Percentiles rank a stretch among this genome's conserved stretches.
Evolutionary conservation across 441 rosid genomes (phyloP).

Genomic region (Jatropha multifida): DNA sequence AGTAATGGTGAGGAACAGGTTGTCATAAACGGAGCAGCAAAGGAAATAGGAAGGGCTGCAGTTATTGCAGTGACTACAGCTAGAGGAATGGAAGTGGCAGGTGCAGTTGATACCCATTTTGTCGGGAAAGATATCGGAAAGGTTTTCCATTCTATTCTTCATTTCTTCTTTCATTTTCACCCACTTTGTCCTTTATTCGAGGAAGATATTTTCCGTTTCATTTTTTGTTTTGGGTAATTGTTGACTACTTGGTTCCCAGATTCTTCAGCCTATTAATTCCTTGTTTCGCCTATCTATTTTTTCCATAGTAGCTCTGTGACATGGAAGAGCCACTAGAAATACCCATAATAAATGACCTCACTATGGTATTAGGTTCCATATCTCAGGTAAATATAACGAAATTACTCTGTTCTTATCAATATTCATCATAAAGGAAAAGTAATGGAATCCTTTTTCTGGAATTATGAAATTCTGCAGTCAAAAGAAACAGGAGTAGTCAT

Average conservation of each 20-base stretch:
- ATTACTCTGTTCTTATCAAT: background rate
- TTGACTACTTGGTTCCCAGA: background rate
- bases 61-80: conserved; percentile 76
- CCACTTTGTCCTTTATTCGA: background rate
- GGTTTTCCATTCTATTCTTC: conserved; percentile 32
- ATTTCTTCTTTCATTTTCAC: background rate
- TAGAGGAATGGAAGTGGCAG: conserved; percentile 91
- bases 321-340: conserved; percentile 84
- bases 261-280: background rate
- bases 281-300: background rate
- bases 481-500: conserved; percentile 78
- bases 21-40: conserved; percentile 79
- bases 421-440: background rate
- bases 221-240: background rate
- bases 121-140: conserved; percentile 81
- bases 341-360: conserved; percentile 76
- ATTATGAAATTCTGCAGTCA: conserved; percentile 38
- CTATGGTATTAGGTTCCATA: conserved; percentile 90
- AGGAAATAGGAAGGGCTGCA: conserved; percentile 90
- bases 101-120: conserved; percentile 76
- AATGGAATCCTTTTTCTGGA: background rate
- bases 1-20: conserved; percentile 37
- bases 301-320: conserved; percentile 52
- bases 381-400: conserved; percentile 61
- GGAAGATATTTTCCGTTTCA: background rate